Evolutionary conservation across 306 rosid genomes (phyloP), one percentile per base, ranked within the genome.

Genomic region (Cicer pinnatifidum): DNA sequence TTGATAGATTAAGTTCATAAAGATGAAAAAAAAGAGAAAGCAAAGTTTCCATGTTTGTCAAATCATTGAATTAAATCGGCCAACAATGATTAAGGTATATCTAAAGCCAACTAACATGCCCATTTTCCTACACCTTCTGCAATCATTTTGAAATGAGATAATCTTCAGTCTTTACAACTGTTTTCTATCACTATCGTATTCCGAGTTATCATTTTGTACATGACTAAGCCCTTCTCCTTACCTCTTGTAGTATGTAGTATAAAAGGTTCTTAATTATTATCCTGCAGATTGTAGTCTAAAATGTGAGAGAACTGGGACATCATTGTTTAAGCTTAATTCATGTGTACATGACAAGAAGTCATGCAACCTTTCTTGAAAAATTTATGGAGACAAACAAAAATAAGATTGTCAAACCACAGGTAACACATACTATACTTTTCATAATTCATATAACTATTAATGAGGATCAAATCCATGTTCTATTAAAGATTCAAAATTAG

Each of bases 251-350:
- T 51, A 43, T 53, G 6, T 59, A 37, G 46, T 43, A 44, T 53
- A 41, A 45, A 11, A 51, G 41, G 52, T 61, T 61, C 40, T 40
- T 46, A 44, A 11, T 61, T 28, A 8, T 40, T 41, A 62, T 59
- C 63, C 72, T 59, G 9, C 13, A 46, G 19, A 70, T 70, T 78
- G 17, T 44, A 19, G 47, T 12, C 45, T 35, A 46, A 38, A 45
- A 59, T 46, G 46, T 69, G 63, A 57, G 71, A 50, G 37, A 60
- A 40, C 11, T 12, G 57, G 33, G 11, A 69, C 38, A 69, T 48
- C 75, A 59, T 11, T 69, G 38, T 46, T 37, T 11, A 67, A 67
- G 57, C 62, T 56, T 33, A 10, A 67, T 52, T 58, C 43, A 76
- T 57, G 35, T 12, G 53, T 28, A 47, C 41, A 17, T 37, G 16